Percentiles rank a stretch among this genome's conserved stretches.
Conservation (phyloP, 2,329 filamentous ascomycete genomes). For the Huntiella abstrusa region DNA sequence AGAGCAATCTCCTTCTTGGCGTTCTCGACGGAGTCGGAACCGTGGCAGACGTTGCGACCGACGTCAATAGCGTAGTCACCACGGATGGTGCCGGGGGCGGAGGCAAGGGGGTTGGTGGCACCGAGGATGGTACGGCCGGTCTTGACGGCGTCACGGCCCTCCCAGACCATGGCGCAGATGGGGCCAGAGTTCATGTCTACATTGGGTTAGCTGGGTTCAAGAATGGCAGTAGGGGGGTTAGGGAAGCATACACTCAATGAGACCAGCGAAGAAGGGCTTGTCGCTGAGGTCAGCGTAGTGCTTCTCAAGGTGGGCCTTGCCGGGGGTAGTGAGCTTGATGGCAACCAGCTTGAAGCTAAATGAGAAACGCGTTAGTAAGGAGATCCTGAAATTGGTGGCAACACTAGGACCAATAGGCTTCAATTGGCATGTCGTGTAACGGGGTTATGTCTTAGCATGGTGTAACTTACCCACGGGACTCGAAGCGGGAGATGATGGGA, state of each 20-base stretch:
- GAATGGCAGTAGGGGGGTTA: slow-evolving; percentile 11
- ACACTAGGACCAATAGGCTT: neutral
- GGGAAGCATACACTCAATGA: slow-evolving; percentile 61
- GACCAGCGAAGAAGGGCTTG: slow-evolving; percentile 94
- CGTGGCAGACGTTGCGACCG: slow-evolving; percentile 99
- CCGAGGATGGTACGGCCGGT: slow-evolving; percentile 89
- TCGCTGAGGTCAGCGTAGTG: slow-evolving; percentile 86
- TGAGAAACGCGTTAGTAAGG: neutral
- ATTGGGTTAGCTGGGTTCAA: slow-evolving; percentile 12
- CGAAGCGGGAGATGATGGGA: slow-evolving; percentile 95
- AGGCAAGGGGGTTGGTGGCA: slow-evolving; percentile 95
- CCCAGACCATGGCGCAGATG: slow-evolving; percentile 99
- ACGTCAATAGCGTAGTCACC: slow-evolving; percentile 65
- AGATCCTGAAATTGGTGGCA: no score
- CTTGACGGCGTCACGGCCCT: slow-evolving; percentile 97
- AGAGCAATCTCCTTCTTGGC: slow-evolving; percentile 99
- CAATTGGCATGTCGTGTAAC: neutral
- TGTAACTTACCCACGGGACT: slow-evolving; percentile 64
- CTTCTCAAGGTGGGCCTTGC: slow-evolving; percentile 91
- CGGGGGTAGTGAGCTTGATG: slow-evolving; percentile 82
- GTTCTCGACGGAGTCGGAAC: slow-evolving; percentile 95
- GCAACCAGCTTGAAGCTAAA: slow-evolving; percentile 89
- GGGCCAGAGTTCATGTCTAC: slow-evolving; percentile 92
- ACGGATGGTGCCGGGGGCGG: slow-evolving; percentile 93
- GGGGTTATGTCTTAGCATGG: neutral